A percentile compares a stretch with the other conserved stretches of the same genome.
Conservation (phyloP, 805 yeast species). For the Kluyveromyces lactis region DNA sequence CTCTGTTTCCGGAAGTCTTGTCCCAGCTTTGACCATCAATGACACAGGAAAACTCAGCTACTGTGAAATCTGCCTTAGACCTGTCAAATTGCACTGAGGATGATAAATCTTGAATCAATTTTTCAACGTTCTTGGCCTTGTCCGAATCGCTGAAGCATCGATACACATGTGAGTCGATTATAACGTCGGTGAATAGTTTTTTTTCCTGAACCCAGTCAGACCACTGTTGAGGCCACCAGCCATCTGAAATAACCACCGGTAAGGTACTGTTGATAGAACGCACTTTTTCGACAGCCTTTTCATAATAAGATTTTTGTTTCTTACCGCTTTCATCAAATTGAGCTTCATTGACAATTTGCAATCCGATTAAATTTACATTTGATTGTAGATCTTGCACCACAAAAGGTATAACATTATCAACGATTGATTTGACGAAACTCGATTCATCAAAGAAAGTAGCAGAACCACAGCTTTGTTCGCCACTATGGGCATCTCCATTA, state of each 20-base stretch:
- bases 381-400: slow-evolving; percentile 50
- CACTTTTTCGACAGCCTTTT: slow-evolving; percentile 53
- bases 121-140: slow-evolving; percentile 52
- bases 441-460: slow-evolving; percentile 33
- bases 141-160: slow-evolving; percentile 78
- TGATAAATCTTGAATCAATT: slow-evolving; percentile 51
- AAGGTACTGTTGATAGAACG: slow-evolving; percentile 44
- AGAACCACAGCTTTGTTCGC: slow-evolving; percentile 34
- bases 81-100: slow-evolving; percentile 38
- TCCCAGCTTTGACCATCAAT: slow-evolving; percentile 72
- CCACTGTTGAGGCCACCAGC: slow-evolving; percentile 88
- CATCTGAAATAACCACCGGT: slow-evolving; percentile 82
- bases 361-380: slow-evolving; percentile 65
- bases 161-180: slow-evolving; percentile 80
- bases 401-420: slow-evolving; percentile 46
- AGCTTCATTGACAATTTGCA: slow-evolving; percentile 84
- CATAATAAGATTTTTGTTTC: slow-evolving; percentile 53
- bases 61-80: slow-evolving; percentile 55
- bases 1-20: slow-evolving; percentile 39
- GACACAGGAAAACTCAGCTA: slow-evolving; percentile 90
- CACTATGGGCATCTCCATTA: slow-evolving; percentile 78
- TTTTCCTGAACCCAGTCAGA: slow-evolving; percentile 46
- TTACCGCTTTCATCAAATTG: slow-evolving; percentile 48
- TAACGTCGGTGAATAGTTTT: slow-evolving; percentile 44
- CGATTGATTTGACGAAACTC: slow-evolving; percentile 33